Evolutionary conservation across 345 rosid genomes (phyloP).

Genomic region (Arabidopsis arenosa): DNA sequence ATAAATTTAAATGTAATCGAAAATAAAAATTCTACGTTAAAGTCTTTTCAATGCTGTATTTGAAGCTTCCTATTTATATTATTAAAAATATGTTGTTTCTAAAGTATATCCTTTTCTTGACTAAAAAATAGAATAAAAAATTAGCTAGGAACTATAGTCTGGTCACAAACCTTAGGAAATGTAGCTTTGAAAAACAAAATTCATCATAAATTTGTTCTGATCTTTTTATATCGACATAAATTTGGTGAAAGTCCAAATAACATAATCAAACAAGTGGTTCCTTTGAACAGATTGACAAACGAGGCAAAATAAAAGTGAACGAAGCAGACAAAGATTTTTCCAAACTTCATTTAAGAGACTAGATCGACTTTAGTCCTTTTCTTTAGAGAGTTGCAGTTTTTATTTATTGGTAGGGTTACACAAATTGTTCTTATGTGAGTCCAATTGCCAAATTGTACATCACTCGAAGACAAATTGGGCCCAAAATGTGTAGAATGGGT

Average conservation of each 20-base stretch:
- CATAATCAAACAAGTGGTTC: no score
- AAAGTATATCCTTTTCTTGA: no score
- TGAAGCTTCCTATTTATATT: background rate
- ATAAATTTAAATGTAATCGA: no score
- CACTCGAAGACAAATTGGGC: background rate
- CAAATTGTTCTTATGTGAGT: background rate
- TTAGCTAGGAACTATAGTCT: background rate
- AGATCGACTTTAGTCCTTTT: background rate
- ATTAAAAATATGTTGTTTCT: no score
- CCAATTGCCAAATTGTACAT: background rate
- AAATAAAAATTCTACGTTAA: no score
- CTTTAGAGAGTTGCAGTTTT: background rate
- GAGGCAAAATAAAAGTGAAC: background rate
- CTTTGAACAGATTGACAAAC: no score
- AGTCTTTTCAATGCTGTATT: background rate
- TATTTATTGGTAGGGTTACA: background rate
- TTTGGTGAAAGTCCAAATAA: background rate
- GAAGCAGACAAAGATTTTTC: background rate
- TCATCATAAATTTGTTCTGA: no score
- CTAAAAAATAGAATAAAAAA: background rate
- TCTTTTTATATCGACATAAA: no score
- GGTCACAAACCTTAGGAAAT: background rate
- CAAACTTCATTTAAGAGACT: background rate
- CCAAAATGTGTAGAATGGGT: conserved; percentile 1
- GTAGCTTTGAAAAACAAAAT: background rate